Percentiles rank a stretch among this genome's conserved stretches.
Conservation (phyloP, 2,329 filamentous ascomycete species). For the Huntiella omanensis region DNA sequence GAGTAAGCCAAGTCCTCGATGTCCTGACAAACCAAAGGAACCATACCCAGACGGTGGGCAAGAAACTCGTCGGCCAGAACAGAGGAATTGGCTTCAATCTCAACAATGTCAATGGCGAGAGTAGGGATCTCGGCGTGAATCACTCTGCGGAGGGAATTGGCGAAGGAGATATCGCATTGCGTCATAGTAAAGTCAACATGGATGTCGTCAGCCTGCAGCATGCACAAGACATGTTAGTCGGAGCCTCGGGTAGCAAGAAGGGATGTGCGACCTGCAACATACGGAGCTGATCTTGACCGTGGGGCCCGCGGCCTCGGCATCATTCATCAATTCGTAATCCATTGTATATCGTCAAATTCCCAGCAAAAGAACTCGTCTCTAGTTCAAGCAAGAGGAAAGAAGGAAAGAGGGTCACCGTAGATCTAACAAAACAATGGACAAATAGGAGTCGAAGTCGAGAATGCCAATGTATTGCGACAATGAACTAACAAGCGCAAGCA, state of each 20-base stretch:
- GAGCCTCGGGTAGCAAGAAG: neutral
- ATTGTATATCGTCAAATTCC: slow-evolving; percentile 17
- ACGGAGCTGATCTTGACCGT: slow-evolving; percentile 43
- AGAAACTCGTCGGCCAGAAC: slow-evolving; percentile 94
- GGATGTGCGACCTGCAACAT: slow-evolving; percentile 14
- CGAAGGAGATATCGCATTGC: slow-evolving; percentile 76
- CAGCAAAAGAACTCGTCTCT: neutral
- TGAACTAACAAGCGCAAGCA: no score
- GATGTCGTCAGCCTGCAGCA: slow-evolving; percentile 49
- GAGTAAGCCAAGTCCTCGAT: slow-evolving; percentile 71
- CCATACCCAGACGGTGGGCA: slow-evolving; percentile 73
- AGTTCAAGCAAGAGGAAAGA: neutral
- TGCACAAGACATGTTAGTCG: neutral
- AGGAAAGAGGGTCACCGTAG: neutral
- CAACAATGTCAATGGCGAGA: slow-evolving; percentile 84
- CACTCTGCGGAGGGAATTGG: slow-evolving; percentile 77
- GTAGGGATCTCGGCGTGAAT: slow-evolving; percentile 91
- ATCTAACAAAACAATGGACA: no score
- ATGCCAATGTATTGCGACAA: no score
- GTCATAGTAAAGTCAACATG: slow-evolving; percentile 84
- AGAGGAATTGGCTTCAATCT: slow-evolving; percentile 85
- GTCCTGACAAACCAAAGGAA: slow-evolving; percentile 71
- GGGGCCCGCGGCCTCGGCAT: slow-evolving; percentile 36
- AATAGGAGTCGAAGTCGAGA: no score
- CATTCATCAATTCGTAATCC: slow-evolving; percentile 44